Evolutionary conservation across 257 asterid genomes (phyloP).

Genomic region (Penstemon davidsonii): DNA sequence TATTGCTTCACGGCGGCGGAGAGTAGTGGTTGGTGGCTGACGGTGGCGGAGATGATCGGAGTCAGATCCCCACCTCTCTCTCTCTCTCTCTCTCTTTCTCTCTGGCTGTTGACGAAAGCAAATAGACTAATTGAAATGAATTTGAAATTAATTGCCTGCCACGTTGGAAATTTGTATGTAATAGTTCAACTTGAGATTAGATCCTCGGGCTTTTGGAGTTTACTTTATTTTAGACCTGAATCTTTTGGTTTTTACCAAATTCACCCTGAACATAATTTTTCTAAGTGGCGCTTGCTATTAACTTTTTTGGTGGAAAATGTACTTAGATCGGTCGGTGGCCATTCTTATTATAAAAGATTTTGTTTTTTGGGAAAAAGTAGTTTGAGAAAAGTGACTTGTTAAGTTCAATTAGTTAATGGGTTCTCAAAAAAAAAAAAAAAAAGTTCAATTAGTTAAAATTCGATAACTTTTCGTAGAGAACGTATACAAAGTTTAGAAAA

Average conservation of each 20-base stretch:
- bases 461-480: too few relatives aligned
- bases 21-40: constrained; percentile 22
- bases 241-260: constrained; percentile 15
- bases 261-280: background rate
- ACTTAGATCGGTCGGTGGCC: too few relatives aligned
- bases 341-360: too few relatives aligned
- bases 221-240: constrained; percentile 1
- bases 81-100: constrained; percentile 33
- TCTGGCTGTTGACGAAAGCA: constrained; percentile 29
- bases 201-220: background rate
- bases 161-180: constrained; percentile 29
- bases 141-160: constrained; percentile 29
- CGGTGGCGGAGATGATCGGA: constrained; percentile 43
- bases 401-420: too few relatives aligned
- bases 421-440: too few relatives aligned
- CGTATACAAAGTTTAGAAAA: too few relatives aligned
- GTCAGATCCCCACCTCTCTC: constrained; percentile 41
- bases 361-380: too few relatives aligned
- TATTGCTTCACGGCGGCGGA: background rate
- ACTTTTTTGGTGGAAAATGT: too few relatives aligned
- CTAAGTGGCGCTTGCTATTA: too few relatives aligned
- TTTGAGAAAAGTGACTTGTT: too few relatives aligned
- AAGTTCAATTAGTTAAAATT: too few relatives aligned
- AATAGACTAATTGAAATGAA: too few relatives aligned
- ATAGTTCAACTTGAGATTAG: background rate